Percentiles rank a stretch among this genome's conserved stretches.
These are phyloP conservation scores for Bruguiera parviflora DNA, from an alignment of 345 rosid species.

Conservation along the genomic window DNA sequence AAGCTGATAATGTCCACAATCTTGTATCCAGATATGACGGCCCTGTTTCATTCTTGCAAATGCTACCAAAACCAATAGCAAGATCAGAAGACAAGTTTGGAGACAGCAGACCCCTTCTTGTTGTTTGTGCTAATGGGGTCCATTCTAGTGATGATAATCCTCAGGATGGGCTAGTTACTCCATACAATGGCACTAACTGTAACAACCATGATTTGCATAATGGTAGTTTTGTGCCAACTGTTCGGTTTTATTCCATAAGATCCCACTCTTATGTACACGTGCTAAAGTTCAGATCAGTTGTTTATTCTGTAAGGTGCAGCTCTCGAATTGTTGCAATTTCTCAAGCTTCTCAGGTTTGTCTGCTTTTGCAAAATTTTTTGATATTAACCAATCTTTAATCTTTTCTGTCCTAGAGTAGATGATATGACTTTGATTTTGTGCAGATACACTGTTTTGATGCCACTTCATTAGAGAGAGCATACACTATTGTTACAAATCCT, in stretches of 20 bases:
- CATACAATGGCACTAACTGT: slow-evolving; percentile 33
- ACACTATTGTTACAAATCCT: slow-evolving; percentile 67
- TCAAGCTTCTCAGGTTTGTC: slow-evolving; percentile 69
- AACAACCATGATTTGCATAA: slow-evolving; percentile 41
- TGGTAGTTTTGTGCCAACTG: slow-evolving; percentile 43
- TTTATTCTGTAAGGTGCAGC: slow-evolving; percentile 86
- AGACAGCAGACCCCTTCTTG: slow-evolving; percentile 66
- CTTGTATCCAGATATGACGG: slow-evolving; percentile 77
- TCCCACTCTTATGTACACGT: slow-evolving; percentile 72
- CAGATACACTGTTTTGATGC: slow-evolving; percentile 88
- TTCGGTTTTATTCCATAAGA: slow-evolving; percentile 70
- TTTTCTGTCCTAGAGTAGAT: not conserved
- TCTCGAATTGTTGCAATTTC: slow-evolving; percentile 82
- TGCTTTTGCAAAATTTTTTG: not conserved
- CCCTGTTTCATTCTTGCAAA: slow-evolving; percentile 75
- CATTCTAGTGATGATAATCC: slow-evolving; percentile 35
- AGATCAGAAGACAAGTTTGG: slow-evolving; percentile 46
- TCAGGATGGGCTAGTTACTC: slow-evolving; percentile 40
- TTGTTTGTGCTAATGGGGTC: slow-evolving; percentile 57
- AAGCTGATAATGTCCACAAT: slow-evolving; percentile 67
- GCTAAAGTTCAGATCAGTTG: slow-evolving; percentile 65
- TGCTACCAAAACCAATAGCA: slow-evolving; percentile 59
- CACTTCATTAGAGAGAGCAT: slow-evolving; percentile 52
- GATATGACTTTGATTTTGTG: slow-evolving; percentile 23
- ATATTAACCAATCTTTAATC: not conserved